Base-by-base conservation (phyloP, 2,329 filamentous ascomycete species). In the Calycina herbarum region DNA sequence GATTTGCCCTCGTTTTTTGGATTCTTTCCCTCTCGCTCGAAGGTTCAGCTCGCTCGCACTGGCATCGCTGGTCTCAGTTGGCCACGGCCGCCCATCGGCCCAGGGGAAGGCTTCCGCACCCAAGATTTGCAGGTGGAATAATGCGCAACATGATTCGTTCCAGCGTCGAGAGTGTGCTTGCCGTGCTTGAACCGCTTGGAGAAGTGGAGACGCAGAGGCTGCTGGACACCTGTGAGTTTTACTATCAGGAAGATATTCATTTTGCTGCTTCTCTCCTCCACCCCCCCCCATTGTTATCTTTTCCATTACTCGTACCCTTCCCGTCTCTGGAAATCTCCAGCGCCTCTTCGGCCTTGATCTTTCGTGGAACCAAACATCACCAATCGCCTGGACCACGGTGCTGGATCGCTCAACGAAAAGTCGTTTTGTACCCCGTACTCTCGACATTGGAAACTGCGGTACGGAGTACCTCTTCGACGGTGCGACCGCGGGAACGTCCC, bases 111-210 rank as follows among this genome's bases (percentile, higher is more conserved):
- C 57, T 5, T 38, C 57, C 31, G 57, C 11, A 31, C 38, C 24
- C 59, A 48, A 48, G 35, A 17, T 15, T 40, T 29, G 5, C 33
- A 20, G 27, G n/a, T 17, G 24, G 27, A 58, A 35, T 5, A 48
- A 45, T 13, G 17, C 57, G 57, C 64, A 67, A 54, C 35, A 69
- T 69, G 67, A 69, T 69, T 67, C 66, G 67, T 33, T 51, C 51
- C 24, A 57, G 61, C 38, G 24, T 63, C 45, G 66, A 63, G 24
- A 59, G 59, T 33, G 48, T 64, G 59, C 59, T 67, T 65, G 67
- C 61, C 62, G 45, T 56, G 13, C 15, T n/a, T 15, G 24, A 54
- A 51, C 42, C 54, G 33, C 13, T 61, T 20, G 59, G 48, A 45
- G 42, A 51, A 20, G 27, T 20, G 27, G 40, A 45, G 40, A 61